Conservation (phyloP, 805 yeast genomes). For the Vanderwaltozyma tropicalis region DNA sequence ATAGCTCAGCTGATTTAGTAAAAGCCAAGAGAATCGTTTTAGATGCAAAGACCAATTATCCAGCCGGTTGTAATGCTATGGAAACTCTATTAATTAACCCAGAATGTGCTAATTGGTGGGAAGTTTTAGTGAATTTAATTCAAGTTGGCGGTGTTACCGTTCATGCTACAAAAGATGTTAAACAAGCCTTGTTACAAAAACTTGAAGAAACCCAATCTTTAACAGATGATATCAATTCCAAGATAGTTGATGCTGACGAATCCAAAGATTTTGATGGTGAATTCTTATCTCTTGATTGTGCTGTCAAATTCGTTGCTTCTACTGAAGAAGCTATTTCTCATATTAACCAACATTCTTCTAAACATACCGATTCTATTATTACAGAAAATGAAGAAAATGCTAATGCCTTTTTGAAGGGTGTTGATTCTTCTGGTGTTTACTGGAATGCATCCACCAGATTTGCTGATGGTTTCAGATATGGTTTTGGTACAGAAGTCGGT, state of each 20-base stretch:
- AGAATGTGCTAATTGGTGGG: conserved; percentile 28
- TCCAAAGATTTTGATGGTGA: conserved; percentile 64
- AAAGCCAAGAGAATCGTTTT: conserved; percentile 69
- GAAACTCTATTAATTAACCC: conserved; percentile 64
- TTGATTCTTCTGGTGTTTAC: conserved; percentile 93
- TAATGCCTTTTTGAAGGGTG: conserved; percentile 64
- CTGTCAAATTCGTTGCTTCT: conserved; percentile 52
- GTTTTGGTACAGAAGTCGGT: conserved; percentile 98
- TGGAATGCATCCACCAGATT: conserved; percentile 97
- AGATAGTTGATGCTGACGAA: conserved; percentile 38
- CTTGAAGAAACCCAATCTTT: conserved; percentile 10
- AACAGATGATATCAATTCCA: conserved; percentile 14
- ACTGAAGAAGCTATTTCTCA: conserved; percentile 71
- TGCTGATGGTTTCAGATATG: conserved; percentile 97
- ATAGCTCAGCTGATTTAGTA: conserved; percentile 60
- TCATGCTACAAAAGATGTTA: conserved; percentile 51
- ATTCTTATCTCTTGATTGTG: conserved; percentile 72
- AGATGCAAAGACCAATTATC: conserved; percentile 91
- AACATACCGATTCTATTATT: conserved; percentile 88
- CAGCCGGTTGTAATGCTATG: conserved; percentile 98
- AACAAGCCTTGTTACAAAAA: conserved; percentile 18
- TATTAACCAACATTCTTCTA: conserved; percentile 86
- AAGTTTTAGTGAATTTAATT: conserved; percentile 37
- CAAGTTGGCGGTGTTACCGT: conserved; percentile 56
- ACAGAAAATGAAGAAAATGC: conserved; percentile 68